These are phyloP conservation scores for Hypericum androsaemum DNA, from an alignment of 345 rosid genomes.

Conservation along the genomic window DNA sequence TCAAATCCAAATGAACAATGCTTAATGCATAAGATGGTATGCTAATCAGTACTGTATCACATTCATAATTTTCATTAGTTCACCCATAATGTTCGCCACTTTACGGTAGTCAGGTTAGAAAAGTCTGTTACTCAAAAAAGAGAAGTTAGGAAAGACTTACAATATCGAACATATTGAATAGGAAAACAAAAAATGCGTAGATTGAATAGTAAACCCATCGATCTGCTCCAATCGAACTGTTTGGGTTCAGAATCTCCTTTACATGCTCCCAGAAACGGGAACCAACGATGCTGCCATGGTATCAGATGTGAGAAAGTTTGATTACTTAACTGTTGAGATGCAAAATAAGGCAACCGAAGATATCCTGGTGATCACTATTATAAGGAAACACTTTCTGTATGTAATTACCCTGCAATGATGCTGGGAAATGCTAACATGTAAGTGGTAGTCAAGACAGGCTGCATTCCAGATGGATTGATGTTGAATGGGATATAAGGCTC, in stretches of 20 bases:
- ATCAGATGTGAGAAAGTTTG: constrained; percentile 21
- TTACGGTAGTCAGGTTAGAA: no score
- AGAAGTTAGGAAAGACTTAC: constrained; percentile 41
- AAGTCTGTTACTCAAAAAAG: not conserved
- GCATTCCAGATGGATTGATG: constrained; percentile 97
- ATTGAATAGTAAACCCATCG: constrained; percentile 89
- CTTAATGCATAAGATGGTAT: no score
- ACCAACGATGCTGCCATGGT: constrained; percentile 52
- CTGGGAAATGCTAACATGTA: constrained; percentile 85
- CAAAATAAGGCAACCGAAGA: not conserved
- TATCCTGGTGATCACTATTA: not conserved
- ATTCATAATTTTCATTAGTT: no score
- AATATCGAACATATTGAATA: constrained; percentile 92
- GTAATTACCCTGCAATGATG: constrained; percentile 73
- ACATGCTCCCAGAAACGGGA: constrained; percentile 69
- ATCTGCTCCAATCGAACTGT: constrained; percentile 69
- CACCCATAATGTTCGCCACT: no score
- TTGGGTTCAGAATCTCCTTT: constrained; percentile 83
- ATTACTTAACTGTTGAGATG: not conserved
- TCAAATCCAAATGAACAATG: no score
- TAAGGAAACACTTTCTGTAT: not conserved
- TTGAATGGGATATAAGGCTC: constrained; percentile 93
- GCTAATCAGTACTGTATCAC: no score
- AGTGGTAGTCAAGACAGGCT: constrained; percentile 82
- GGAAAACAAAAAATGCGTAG: constrained; percentile 78